Conservation (phyloP, 1,284 basidiomycete species). For the Puccinia hordei region DNA sequence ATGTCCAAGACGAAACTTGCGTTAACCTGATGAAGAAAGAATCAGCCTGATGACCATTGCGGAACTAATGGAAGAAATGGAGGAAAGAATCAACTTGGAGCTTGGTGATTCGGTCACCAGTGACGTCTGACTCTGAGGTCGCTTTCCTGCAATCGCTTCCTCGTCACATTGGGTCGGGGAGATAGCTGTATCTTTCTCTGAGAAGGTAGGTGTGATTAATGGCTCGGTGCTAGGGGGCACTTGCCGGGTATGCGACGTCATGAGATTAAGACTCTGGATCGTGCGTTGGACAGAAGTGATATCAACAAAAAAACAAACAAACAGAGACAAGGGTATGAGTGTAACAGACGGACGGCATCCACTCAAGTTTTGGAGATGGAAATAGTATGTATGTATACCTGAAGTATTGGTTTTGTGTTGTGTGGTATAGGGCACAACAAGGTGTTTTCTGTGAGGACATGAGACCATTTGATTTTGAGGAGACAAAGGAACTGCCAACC, state of each 20-base stretch:
- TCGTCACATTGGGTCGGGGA: background rate
- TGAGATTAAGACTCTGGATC: background rate
- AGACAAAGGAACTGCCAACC: no score
- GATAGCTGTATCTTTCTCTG: background rate
- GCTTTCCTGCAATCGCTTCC: background rate
- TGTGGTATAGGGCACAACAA: no score
- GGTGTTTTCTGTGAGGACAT: no score
- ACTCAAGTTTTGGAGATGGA: no score
- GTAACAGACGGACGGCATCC: no score
- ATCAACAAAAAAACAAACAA: no score
- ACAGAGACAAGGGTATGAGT: no score
- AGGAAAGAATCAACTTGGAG: background rate
- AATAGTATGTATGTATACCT: no score
- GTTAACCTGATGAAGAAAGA: background rate
- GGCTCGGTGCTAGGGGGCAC: background rate
- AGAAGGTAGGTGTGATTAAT: background rate
- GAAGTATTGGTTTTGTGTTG: no score
- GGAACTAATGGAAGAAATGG: background rate
- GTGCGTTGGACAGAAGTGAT: background rate
- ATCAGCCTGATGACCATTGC: background rate
- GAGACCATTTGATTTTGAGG: no score
- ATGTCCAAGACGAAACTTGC: constrained; percentile 12
- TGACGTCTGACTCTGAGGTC: background rate
- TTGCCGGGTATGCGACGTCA: background rate
- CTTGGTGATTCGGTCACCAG: background rate